Evolutionary conservation across 768 basidiomycete species (phyloP).

Genomic region (Leucogyrophana mollusca): DNA sequence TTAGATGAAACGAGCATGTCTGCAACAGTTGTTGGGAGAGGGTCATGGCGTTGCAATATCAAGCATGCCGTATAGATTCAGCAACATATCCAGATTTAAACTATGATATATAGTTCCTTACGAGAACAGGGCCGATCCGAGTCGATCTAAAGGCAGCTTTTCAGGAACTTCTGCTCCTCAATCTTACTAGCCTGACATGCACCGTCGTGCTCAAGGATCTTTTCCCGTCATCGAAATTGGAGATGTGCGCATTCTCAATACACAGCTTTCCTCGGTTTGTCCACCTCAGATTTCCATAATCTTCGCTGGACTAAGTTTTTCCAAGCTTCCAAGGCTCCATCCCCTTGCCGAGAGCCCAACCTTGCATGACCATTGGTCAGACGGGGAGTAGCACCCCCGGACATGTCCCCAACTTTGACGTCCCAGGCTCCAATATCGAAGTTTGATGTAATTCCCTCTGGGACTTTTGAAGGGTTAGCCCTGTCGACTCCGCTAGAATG

Average conservation of each 20-base stretch:
- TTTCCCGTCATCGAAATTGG: conserved; percentile 10
- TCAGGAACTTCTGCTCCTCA: conserved; percentile 27
- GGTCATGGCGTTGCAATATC: conserved; percentile 18
- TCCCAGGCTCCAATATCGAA: conserved; percentile 33
- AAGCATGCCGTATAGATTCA: conserved; percentile 29
- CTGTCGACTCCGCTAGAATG: conserved; percentile 23
- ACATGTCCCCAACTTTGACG: conserved; percentile 27
- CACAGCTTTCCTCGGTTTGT: conserved; percentile 19
- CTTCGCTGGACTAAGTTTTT: conserved; percentile 18
- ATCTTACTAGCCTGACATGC: conserved; percentile 18
- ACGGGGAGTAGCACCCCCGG: conserved; percentile 10
- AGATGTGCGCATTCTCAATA: conserved; percentile 7
- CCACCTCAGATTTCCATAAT: conserved; percentile 9
- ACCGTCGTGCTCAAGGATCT: conserved; percentile 6
- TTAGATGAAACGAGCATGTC: conserved; percentile 34
- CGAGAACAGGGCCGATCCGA: conserved; percentile 36
- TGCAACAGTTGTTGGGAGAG: conserved; percentile 20
- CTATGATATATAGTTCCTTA: conserved; percentile 31
- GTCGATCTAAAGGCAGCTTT: conserved; percentile 34
- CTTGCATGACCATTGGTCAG: conserved; percentile 5
- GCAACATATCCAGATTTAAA: conserved; percentile 33
- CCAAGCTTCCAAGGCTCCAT: conserved; percentile 10
- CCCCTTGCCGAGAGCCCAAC: conserved; percentile 8
- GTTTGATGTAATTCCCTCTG: conserved; percentile 21
- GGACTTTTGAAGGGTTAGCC: conserved; percentile 24